These are phyloP conservation scores for Hericium alpestre DNA, from an alignment of 768 basidiomycete genomes.

Conservation along the genomic window DNA sequence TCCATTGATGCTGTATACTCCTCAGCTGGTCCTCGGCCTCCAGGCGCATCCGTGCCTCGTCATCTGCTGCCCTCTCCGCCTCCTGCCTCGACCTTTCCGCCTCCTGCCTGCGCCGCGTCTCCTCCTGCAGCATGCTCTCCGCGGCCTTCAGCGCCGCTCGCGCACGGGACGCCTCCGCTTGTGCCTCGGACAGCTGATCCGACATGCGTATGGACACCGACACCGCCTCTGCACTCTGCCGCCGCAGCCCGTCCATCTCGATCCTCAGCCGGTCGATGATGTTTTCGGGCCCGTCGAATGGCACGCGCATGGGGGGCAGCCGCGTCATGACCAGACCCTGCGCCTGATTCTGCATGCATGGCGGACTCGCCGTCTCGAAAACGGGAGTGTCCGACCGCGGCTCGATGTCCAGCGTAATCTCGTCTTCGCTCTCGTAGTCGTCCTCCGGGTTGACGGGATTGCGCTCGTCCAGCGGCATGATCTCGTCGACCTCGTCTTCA, in stretches of 20 bases:
- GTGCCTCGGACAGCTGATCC: slow-evolving; percentile 58
- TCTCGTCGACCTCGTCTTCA: slow-evolving; percentile 27
- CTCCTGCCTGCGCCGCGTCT: slow-evolving; percentile 45
- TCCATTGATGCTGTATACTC: slow-evolving; percentile 21
- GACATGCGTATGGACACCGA: slow-evolving; percentile 54
- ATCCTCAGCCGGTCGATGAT: slow-evolving; percentile 53
- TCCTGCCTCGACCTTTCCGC: slow-evolving; percentile 30
- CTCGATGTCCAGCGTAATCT: slow-evolving; percentile 27
- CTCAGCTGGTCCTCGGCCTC: slow-evolving; percentile 41
- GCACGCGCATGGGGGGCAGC: slow-evolving; percentile 2
- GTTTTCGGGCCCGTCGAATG: slow-evolving; percentile 10
- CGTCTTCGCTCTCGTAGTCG: slow-evolving; percentile 61
- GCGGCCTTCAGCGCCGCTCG: slow-evolving; percentile 42
- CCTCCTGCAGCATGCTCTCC: slow-evolving; percentile 53
- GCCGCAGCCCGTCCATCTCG: slow-evolving; percentile 53
- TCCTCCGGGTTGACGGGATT: slow-evolving; percentile 24
- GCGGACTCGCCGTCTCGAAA: slow-evolving; percentile 16
- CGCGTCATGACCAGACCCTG: background rate
- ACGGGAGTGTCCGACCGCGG: slow-evolving; percentile 8
- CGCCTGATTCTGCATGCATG: background rate
- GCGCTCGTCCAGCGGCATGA: slow-evolving; percentile 21
- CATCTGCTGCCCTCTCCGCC: slow-evolving; percentile 35
- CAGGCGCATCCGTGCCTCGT: slow-evolving; percentile 36
- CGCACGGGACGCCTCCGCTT: slow-evolving; percentile 47
- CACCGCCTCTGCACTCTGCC: slow-evolving; percentile 60